Base-by-base conservation (phyloP, 2,329 filamentous ascomycete genomes). In the Exophiala sp. region DNA sequence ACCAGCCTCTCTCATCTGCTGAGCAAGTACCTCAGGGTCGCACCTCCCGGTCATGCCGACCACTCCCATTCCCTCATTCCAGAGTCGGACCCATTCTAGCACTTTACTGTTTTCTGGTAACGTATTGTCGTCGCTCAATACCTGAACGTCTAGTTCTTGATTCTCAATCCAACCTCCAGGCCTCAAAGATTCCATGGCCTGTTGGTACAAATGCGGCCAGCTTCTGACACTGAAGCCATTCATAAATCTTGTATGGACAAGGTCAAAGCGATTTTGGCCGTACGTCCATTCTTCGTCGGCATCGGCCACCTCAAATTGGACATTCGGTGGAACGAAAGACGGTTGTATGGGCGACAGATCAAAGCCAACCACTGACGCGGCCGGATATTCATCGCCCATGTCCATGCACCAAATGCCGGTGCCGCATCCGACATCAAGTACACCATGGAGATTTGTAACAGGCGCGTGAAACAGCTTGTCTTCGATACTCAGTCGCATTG, bases 241-340 rank as follows among this genome's bases (percentile, higher is more conserved):
- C 2, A 79, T 78, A 52, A 80, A 76, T 3, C 83, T 74, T 11
- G 77, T 75, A 63, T 85, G 82, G 35, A 85, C 75, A 53, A 82
- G 83, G 64, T 85, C 81, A 48, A 83, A 85, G 16, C 35, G 47
- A 50, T 79, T 73, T 52, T 81, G 75, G 3, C 65, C 61, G 55
- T 81, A 75, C 14, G 80, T 63, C 81, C 81, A 84, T 1, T 73
- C 71, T 54, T 75, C 75, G 65, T 84, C 81, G 18, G 78, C 72
- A 55, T 84, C 81, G 52, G 83, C 80, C 8, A 84, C 72, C 63
- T 80, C 69, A 59, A 82, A 83, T 20, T 72, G 71, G 18, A 81
- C 71, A 55, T 83, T 83, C 4, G 79, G 75, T 4, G 80, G 80
- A 7, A 83, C 66, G 46, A 79, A 63, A 29, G 24, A 32, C 6